A percentile compares a stretch with the other conserved stretches of the same genome.
Conservation (phyloP, 345 rosid species). For the Eutrema japonicum region DNA sequence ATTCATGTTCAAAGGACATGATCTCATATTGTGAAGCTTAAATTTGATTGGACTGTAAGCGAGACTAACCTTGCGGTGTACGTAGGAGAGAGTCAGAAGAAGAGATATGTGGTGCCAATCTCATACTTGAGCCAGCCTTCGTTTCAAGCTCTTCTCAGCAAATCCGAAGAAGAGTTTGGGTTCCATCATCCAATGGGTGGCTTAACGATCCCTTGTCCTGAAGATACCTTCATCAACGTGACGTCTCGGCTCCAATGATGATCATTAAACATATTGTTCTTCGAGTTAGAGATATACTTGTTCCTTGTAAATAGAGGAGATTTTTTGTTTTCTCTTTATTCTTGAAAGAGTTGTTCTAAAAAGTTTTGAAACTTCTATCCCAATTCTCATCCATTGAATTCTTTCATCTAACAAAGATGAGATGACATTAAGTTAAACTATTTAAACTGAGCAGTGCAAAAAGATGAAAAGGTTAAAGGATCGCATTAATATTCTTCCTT, state of each 20-base stretch:
- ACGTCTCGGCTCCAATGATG: conserved; percentile 41
- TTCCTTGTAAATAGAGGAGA: conserved; percentile 23
- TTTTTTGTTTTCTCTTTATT: background rate
- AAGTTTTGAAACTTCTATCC: too few species aligned
- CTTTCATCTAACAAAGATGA: background rate
- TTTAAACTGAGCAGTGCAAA: background rate
- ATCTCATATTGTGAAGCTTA: conserved; percentile 1
- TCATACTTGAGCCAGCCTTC: too few species aligned
- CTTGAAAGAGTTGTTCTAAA: conserved; percentile 29
- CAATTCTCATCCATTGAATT: background rate
- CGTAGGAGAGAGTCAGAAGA: too few species aligned
- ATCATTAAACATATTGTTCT: conserved; percentile 28
- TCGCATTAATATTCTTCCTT: background rate
- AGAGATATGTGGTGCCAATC: too few species aligned
- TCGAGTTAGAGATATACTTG: conserved; percentile 8
- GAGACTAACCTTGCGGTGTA: background rate
- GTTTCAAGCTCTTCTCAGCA: too few species aligned
- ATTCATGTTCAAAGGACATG: conserved; percentile 24
- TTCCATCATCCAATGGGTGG: too few species aligned
- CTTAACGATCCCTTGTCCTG: conserved; percentile 39
- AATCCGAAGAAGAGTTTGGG: too few species aligned
- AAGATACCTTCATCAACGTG: conserved; percentile 48
- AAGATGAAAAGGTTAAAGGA: background rate
- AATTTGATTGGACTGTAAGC: conserved; percentile 9
- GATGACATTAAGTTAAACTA: background rate